Evolutionary conservation across 2,329 filamentous ascomycete species (phyloP), one percentile per base, ranked within the genome.

Genomic region (Fusarium papillatum): DNA sequence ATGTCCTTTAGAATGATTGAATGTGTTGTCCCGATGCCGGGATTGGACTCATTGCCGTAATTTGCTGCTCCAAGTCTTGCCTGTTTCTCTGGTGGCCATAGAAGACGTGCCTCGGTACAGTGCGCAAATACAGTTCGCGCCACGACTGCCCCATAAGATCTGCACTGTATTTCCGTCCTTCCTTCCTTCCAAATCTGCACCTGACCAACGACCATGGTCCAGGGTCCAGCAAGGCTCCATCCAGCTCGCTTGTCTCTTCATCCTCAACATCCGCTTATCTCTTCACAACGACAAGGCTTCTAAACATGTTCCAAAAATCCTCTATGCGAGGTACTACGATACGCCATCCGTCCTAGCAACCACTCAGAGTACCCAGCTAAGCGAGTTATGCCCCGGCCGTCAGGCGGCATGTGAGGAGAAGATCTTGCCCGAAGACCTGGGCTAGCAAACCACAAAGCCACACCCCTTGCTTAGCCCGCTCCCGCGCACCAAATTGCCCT

Each of bases 391-490:
- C 57, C 62, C 64, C 64, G 64, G 57, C 36, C 62, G 61, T 63
- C 68, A 61, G 59, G 73, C 63, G 71, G 65, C 57, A 71, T 73
- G 73, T 31, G 63, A 75, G 71, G 68, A 73, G 72, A 57, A 68
- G 61, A 55, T 70, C 64, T 70, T 68, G 60, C 60, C 64, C 46
- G 34, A 29, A 64, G 59, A 48, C 66, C 66, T 64, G 34, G 63
- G 41, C 63, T 72, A 69, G 63, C 62, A 65, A 50, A 46, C 62
- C 34, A 53, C 57, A 66, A 64, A 41, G 72, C 64, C 69, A 67
- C 69, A 71, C 70, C 75, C 77, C 71, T 76, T 71, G 68, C 69
- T 61, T 50, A 77, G 55, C 55, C 64, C 38, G 48, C 50, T 71
- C 57, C 46, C 34, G 64, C 66, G 59, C 66, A 75, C 70, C 59